phyloP scores from a whole-genome alignment of 2,329 filamentous ascomycete species.

The Aspergillus felis region DNA sequence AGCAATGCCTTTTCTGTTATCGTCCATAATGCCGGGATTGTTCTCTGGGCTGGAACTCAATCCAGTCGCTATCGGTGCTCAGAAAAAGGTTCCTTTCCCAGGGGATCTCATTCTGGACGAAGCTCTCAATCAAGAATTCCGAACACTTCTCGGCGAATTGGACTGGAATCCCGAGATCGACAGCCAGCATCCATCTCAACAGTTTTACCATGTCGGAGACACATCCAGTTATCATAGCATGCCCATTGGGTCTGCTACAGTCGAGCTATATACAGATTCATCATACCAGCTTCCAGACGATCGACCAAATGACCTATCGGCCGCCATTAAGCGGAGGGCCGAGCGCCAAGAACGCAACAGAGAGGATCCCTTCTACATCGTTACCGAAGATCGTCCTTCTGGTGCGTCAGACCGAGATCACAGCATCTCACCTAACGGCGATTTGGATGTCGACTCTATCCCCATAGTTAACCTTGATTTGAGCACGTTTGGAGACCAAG shows the following conservation, averaged over 20 bases:
- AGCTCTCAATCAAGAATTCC: constrained; percentile 73
- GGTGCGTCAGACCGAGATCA: constrained; percentile 52
- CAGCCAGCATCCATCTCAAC: constrained; percentile 43
- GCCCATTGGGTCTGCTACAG: constrained; percentile 14
- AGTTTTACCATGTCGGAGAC: constrained; percentile 40
- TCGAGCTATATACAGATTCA: constrained; percentile 20
- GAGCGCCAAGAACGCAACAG: constrained; percentile 78
- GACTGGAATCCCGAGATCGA: constrained; percentile 43
- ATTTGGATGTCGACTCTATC: constrained; percentile 88
- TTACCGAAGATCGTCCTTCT: constrained; percentile 49
- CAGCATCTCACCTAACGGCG: constrained; percentile 74
- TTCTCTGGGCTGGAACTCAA: constrained; percentile 87
- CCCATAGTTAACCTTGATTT: constrained; percentile 92
- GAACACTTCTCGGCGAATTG: constrained; percentile 58
- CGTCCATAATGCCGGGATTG: constrained; percentile 82
- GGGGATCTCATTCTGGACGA: constrained; percentile 72
- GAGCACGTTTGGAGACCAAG: constrained; percentile 46
- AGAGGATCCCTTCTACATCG: constrained; percentile 96
- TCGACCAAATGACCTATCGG: constrained; percentile 65
- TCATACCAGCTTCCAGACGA: constrained; percentile 34
- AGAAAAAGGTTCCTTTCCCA: constrained; percentile 79
- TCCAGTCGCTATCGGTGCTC: constrained; percentile 77
- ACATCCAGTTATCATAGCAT: constrained; percentile 15
- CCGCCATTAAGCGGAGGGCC: constrained; percentile 67
- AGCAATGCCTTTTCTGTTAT: constrained; percentile 77